These are phyloP conservation scores for Pyrus hybrid DNA, from an alignment of 331 rosid species.

Conservation along the genomic window DNA sequence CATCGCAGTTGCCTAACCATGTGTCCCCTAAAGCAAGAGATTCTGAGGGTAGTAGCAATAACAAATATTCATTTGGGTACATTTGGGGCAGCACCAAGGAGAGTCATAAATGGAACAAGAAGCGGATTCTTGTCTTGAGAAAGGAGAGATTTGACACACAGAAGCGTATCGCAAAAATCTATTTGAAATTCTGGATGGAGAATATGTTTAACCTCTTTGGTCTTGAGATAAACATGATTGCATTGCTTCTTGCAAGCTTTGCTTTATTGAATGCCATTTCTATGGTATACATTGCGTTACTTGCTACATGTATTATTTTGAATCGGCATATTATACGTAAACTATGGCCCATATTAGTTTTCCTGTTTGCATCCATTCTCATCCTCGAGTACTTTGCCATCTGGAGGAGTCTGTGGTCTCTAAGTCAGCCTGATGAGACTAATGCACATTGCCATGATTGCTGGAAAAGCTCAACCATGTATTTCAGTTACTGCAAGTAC, in stretches of 20 bases:
- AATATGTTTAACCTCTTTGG: constrained; percentile 85
- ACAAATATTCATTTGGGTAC: constrained; percentile 66
- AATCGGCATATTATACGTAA: constrained; percentile 57
- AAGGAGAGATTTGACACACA: constrained; percentile 93
- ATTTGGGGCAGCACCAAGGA: constrained; percentile 90
- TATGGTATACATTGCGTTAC: constrained; percentile 63
- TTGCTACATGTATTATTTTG: constrained; percentile 83
- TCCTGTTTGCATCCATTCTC: constrained; percentile 90
- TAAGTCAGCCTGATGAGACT: constrained; percentile 29
- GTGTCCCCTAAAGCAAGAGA: constrained; percentile 36
- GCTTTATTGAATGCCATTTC: constrained; percentile 86
- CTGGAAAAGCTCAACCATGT: constrained; percentile 53
- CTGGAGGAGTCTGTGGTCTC: constrained; percentile 52
- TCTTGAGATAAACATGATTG: constrained; percentile 98
- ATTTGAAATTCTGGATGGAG: constrained; percentile 87
- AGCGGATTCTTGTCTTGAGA: constrained; percentile 60
- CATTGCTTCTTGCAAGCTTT: constrained; percentile 86
- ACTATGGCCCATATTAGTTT: constrained; percentile 72
- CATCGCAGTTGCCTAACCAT: constrained; percentile 33
- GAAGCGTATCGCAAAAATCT: constrained; percentile 60
- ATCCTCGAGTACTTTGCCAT: constrained; percentile 68
- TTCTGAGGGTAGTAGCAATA: constrained; percentile 43
- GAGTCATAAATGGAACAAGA: constrained; percentile 91
- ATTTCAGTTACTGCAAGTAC: constrained; percentile 62
- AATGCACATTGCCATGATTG: constrained; percentile 70